Conservation (phyloP, 2,329 filamentous ascomycete species). For the Hymenoscyphus fraxineus region DNA sequence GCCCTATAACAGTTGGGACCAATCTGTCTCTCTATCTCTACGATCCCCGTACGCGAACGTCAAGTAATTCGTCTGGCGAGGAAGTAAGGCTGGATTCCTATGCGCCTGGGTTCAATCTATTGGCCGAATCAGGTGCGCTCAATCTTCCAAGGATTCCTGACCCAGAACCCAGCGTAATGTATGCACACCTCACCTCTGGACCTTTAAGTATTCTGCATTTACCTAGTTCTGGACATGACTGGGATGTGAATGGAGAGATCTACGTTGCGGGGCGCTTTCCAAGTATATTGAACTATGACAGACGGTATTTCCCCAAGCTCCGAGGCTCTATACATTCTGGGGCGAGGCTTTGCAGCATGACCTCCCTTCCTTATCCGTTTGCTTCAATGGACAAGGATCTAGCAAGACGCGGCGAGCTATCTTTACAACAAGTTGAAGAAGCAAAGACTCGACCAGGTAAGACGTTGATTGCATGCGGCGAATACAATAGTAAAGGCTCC, state of each 20-base stretch:
- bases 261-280: constrained; percentile 88
- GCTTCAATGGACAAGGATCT: constrained; percentile 59
- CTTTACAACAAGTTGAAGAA: constrained; percentile 49
- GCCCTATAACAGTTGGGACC: constrained; percentile 81
- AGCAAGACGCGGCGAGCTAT: constrained; percentile 51
- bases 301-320: constrained; percentile 76
- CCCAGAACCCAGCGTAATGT: constrained; percentile 50
- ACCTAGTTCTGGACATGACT: constrained; percentile 46
- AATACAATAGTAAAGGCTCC: constrained; percentile 88
- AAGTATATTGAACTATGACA: constrained; percentile 83
- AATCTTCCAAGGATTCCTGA: constrained; percentile 34
- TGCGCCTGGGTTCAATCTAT: constrained; percentile 27
- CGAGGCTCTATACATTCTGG: constrained; percentile 80
- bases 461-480: constrained; percentile 77
- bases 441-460: constrained; percentile 54
- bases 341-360: constrained; percentile 69
- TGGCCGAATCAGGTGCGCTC: constrained; percentile 21
- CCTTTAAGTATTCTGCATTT: constrained; percentile 81
- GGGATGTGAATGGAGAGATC: constrained; percentile 61
- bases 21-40: constrained; percentile 77
- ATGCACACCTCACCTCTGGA: constrained; percentile 74
- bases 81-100: constrained; percentile 27
- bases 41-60: constrained; percentile 57
- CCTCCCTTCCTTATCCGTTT: constrained; percentile 65
- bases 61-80: constrained; percentile 11